Conservation (phyloP, 2,329 filamentous ascomycete genomes). For the Fusarium nodosum region DNA sequence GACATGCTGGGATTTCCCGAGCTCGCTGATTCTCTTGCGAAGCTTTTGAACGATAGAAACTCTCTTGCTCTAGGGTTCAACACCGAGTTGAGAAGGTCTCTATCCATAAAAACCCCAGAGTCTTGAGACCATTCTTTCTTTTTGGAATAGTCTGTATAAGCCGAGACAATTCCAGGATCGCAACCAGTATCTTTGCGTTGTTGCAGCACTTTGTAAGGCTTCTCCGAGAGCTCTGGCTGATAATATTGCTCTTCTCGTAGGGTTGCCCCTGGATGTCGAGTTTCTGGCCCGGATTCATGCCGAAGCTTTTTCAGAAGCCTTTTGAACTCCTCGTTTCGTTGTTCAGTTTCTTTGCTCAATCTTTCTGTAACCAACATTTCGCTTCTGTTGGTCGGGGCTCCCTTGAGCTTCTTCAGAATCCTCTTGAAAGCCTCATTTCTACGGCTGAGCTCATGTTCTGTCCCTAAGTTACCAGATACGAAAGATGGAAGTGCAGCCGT, state of each 20-base stretch:
- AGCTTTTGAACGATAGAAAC: constrained; percentile 50
- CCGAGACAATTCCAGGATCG: constrained; percentile 24
- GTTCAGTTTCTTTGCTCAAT: background rate
- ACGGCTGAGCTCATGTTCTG: constrained; percentile 10
- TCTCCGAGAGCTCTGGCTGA: constrained; percentile 1
- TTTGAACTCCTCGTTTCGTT: constrained; percentile 47
- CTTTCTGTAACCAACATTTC: background rate
- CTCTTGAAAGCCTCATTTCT: constrained; percentile 47
- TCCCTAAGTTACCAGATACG: background rate
- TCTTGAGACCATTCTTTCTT: constrained; percentile 35
- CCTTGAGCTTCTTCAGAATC: constrained; percentile 49
- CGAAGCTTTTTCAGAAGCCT: constrained; percentile 50
- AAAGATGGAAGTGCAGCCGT: too few species aligned
- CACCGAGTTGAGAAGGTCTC: constrained; percentile 23
- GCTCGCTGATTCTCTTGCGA: background rate
- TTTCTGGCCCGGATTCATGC: constrained; percentile 4
- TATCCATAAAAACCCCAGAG: constrained; percentile 36
- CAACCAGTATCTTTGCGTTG: constrained; percentile 7
- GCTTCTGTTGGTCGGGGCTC: background rate
- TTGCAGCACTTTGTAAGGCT: background rate
- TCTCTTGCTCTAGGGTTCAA: constrained; percentile 55
- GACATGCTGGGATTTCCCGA: background rate
- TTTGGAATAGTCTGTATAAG: background rate
- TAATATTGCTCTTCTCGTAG: background rate
- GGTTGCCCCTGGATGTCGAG: constrained; percentile 6